These are phyloP conservation scores for Mrakiaceae sp. DNA, from an alignment of 1,284 basidiomycete species.

Conservation along the genomic window DNA sequence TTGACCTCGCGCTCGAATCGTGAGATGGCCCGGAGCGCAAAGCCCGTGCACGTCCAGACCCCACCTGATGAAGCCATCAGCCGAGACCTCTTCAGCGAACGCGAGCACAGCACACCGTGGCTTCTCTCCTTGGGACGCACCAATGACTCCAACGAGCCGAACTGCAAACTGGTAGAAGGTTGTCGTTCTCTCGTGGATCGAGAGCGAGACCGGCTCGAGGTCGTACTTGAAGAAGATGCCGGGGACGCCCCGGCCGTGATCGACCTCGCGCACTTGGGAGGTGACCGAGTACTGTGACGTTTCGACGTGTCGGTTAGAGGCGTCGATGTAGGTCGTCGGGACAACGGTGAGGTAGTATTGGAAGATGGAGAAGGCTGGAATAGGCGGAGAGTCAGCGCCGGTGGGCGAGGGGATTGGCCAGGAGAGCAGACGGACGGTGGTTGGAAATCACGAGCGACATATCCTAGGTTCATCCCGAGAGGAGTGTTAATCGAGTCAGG, in stretches of 20 bases:
- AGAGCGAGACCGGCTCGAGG: slow-evolving; percentile 77
- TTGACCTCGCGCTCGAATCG: slow-evolving; percentile 32
- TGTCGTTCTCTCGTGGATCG: slow-evolving; percentile 76
- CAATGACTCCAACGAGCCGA: slow-evolving; percentile 41
- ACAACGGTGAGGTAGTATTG: slow-evolving; percentile 94
- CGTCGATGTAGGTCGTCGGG: slow-evolving; percentile 79
- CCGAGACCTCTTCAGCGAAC: no score
- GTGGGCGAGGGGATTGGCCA: background rate
- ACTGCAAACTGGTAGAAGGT: slow-evolving; percentile 70
- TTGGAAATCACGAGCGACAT: slow-evolving; percentile 72
- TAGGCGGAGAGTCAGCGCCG: background rate
- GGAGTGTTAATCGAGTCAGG: no score
- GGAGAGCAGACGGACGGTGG: slow-evolving; percentile 49
- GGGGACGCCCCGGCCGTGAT: slow-evolving; percentile 69
- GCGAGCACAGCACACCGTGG: no score
- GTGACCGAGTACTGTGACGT: slow-evolving; percentile 83
- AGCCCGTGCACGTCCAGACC: slow-evolving; percentile 37
- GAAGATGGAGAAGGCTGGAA: slow-evolving; percentile 76
- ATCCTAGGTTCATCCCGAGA: slow-evolving; percentile 37
- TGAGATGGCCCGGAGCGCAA: slow-evolving; percentile 32
- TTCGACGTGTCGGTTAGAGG: slow-evolving; percentile 45
- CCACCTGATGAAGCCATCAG: slow-evolving; percentile 17
- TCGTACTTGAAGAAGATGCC: slow-evolving; percentile 98
- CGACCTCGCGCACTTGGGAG: slow-evolving; percentile 69
- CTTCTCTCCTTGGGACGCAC: slow-evolving; percentile 2